These are phyloP conservation scores for Hypoxylon sp. DNA, from an alignment of 2,329 filamentous ascomycete genomes.

Conservation along the genomic window DNA sequence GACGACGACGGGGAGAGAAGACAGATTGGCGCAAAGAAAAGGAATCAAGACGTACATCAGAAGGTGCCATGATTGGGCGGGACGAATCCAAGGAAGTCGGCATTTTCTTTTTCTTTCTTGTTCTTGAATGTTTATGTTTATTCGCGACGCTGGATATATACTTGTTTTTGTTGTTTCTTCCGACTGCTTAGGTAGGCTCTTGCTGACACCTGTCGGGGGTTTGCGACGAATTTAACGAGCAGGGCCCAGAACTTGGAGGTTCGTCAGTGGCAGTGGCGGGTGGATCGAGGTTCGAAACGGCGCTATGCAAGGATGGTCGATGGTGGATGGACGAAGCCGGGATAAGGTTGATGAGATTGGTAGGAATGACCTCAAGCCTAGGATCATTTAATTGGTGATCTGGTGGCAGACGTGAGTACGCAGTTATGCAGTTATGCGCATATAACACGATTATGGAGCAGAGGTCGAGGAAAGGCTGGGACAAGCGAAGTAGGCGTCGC, in stretches of 20 bases:
- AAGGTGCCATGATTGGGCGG: conserved; percentile 72
- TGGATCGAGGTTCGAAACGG: conserved; percentile 40
- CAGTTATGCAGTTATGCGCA: conserved; percentile 11
- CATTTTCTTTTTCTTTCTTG: conserved; percentile 54
- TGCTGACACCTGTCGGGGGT: conserved; percentile 14
- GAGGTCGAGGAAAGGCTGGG: not conserved
- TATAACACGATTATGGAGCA: not conserved
- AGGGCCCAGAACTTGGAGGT: conserved; percentile 18
- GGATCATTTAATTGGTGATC: conserved; percentile 5
- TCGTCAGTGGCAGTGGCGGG: conserved; percentile 33
- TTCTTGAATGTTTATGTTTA: not conserved
- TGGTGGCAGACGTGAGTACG: conserved; percentile 1
- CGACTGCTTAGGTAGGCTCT: not conserved
- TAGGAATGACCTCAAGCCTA: conserved; percentile 18
- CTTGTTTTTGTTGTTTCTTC: conserved; percentile 14
- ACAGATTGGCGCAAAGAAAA: not conserved
- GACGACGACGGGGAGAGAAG: conserved; percentile 14
- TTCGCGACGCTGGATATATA: conserved; percentile 2
- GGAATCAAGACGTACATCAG: conserved; percentile 60
- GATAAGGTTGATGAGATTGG: conserved; percentile 20
- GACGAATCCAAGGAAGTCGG: conserved; percentile 70
- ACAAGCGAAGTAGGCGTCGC: conserved; percentile 24
- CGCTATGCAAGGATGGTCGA: conserved; percentile 38
- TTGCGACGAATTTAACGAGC: conserved; percentile 33
- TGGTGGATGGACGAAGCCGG: conserved; percentile 33